Evolutionary conservation across 148 eudicot species (phyloP).

Genomic region (Amaranthus palmeri): DNA sequence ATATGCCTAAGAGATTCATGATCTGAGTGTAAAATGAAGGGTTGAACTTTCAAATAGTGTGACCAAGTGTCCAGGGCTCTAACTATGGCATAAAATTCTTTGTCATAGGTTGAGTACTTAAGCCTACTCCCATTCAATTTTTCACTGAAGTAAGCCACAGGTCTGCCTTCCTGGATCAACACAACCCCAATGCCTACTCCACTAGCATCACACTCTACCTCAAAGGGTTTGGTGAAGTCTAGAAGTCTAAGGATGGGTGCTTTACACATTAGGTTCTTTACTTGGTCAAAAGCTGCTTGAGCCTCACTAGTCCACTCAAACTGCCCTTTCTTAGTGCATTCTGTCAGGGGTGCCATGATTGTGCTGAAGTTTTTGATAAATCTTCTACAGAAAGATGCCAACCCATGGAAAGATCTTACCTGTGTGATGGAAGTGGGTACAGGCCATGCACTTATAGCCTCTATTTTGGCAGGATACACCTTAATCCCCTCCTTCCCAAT

Average conservation of each 20-base stretch:
- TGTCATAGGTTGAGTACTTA: too few relatives aligned
- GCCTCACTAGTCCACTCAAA: neutral
- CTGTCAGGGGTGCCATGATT: neutral
- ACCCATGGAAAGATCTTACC: neutral
- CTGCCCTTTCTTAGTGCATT: neutral
- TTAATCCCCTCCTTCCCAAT: neutral
- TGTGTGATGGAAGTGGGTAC: neutral
- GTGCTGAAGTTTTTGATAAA: neutral
- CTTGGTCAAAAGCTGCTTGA: neutral
- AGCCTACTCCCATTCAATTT: slow-evolving; percentile 1
- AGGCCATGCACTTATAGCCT: neutral
- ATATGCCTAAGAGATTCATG: slow-evolving; percentile 9
- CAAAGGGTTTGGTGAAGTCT: neutral
- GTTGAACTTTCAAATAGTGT: neutral
- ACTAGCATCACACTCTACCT: neutral
- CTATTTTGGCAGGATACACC: neutral
- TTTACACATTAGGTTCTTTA: neutral
- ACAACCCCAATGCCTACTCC: neutral
- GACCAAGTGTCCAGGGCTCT: too few relatives aligned
- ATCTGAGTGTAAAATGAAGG: slow-evolving; percentile 9
- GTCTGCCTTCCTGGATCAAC: neutral
- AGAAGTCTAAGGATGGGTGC: neutral
- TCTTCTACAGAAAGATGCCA: neutral
- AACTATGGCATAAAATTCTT: too few relatives aligned
- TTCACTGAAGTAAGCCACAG: neutral